Base-by-base conservation (phyloP, 148 eudicot genomes). In the Bassia scoparia region DNA sequence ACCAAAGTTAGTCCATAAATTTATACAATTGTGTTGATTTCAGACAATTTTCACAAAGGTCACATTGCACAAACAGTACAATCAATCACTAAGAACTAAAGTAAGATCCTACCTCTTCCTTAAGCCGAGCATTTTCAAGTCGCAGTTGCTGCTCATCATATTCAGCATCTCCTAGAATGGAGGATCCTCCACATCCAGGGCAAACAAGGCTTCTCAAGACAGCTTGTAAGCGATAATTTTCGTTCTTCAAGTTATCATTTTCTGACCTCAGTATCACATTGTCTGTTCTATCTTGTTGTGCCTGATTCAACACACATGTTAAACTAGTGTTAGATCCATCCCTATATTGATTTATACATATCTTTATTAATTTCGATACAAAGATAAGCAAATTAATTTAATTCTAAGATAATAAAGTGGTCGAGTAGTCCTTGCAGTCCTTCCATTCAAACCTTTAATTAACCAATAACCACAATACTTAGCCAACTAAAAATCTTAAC, bases 121-220 rank as follows among this genome's bases (percentile, higher is more conserved):
- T 96, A 70, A 96, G 96, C 56, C 90, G 80, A 4, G 85, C 90
- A 78, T 96, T 96, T 69, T 96, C 97, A 18, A 89, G 68, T 12
- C 96, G 94, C 31, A 96, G 88, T 56, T 96, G 99, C 21, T 95
- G 99, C 60, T 90, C 96, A 75, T 96, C 99, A 66, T 68, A 87
- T 3, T 79, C 84, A 72, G 90, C 86, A 69, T 94, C 98, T 2
- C 91, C 95, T 2, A 89, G 70, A 80, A 91, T 77, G n/a, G 92
- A 86, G 1, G 87, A 81, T 43, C 96, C 97, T 37, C 99, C 97
- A 81, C 99, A 96, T 44, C 77, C 88, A 23, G 96, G 96, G 76
- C 99, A 96, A 9, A 86, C 78, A 8, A 92, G 84, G 52, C 88
- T 85, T 71, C 88, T 80, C 34, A 96, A 69, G n/a, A 91, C 87